Evolutionary conservation across 176 grass and related monocot genomes (phyloP).

Genomic region (Miscanthus lutarioriparius): DNA sequence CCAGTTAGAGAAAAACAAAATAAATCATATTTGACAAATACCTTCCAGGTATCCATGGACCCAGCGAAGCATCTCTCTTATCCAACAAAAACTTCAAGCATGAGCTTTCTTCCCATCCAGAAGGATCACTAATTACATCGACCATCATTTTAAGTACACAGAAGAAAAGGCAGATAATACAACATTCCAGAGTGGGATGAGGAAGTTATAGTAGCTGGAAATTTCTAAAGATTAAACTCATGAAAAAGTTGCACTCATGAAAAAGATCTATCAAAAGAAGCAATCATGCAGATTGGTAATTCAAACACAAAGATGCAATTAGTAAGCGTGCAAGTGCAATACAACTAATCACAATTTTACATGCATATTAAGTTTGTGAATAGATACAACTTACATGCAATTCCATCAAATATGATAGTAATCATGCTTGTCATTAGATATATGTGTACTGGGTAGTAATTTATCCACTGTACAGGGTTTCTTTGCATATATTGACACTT

Average conservation of each 20-base stretch:
- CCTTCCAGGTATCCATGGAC: conserved; percentile 98
- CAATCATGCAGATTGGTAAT: background rate
- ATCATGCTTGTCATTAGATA: background rate
- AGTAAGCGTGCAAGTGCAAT: too few relatives aligned
- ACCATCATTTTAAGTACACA: conserved; percentile 29
- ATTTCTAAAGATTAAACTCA: background rate
- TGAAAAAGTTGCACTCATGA: background rate
- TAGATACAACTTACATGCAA: background rate
- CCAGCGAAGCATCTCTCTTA: conserved; percentile 89
- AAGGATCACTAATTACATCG: conserved; percentile 75
- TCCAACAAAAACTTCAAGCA: conserved; percentile 90
- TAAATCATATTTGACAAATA: conserved; percentile 48
- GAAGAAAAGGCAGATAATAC: conserved; percentile 5
- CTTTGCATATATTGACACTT: too few relatives aligned
- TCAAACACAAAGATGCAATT: too few relatives aligned
- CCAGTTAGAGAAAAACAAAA: background rate
- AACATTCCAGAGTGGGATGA: conserved; percentile 15
- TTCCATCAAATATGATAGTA: background rate
- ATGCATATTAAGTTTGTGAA: background rate
- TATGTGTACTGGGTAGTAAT: too few relatives aligned
- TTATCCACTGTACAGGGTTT: too few relatives aligned
- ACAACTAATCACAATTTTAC: background rate
- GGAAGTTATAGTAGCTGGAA: conserved; percentile 22
- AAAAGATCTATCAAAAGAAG: conserved; percentile 15
- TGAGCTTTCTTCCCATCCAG: conserved; percentile 94